Evolutionary conservation across 495 filamentous ascomycete genomes (phyloP), one percentile per base, ranked within the genome.

Genomic region (Tuber microsphaerosporum): DNA sequence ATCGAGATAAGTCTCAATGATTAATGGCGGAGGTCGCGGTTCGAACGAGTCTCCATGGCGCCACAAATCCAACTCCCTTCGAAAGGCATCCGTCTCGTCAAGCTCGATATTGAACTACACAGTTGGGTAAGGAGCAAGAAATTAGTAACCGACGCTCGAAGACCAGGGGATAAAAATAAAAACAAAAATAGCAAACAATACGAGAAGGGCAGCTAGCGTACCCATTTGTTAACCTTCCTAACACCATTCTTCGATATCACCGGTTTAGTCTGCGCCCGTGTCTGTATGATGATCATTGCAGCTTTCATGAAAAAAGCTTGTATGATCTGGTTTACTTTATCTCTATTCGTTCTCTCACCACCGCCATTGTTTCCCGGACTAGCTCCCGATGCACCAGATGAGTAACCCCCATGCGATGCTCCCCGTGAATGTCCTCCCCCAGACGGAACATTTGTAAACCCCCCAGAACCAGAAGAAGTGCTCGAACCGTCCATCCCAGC

Each of bases 291-390:
- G 56, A 95, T 89, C 74, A 95, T 88, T 74, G 93, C 92, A 48
- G 92, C 91, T 86, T 98, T 99, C 72, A 88, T 90, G 84, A 93
- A 91, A 83, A 96, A 97, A 82, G 97, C 97, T 93, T 98, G 84
- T 68, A 83, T 79, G 75, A 83, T 78, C 71, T 82, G 81, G 43
- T 83, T 83, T 71, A 82, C 81, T 75, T 75, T 80, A n/a, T 81
- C 81, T 77, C 77, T 79, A 39, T 73, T 76, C 37, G 74, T 81
- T 31, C 74, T 82, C 73, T 81, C 80, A 45, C 74, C 74, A 42
- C 74, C 72, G 31, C 69, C 73, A 41, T 69, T 69, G 31, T 26
- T 65, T 37, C 73, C 68, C n/a, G 42, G 34, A 22, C 70, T 61
- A 69, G 45, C 48, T 61, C 77, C 77, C 46, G 73, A 46, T 65